Evolutionary conservation across 306 rosid species (phyloP).

Genomic region (Hippophae rhamnoides): DNA sequence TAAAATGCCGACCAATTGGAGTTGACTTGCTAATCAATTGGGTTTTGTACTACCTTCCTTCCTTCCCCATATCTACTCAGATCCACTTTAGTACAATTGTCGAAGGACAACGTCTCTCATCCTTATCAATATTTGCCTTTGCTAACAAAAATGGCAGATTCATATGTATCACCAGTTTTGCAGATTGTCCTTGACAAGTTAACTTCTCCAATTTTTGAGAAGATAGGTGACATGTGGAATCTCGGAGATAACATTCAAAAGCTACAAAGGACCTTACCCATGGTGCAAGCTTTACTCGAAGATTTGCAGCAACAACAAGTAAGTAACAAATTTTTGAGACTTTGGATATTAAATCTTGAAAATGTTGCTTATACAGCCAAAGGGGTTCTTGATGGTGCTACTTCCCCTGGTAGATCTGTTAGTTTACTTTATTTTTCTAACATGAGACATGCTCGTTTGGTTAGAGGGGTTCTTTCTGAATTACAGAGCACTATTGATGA

Average conservation of each 20-base stretch:
- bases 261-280: neutral
- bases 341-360: constrained; percentile 2
- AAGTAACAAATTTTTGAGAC: no score
- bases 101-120: no score
- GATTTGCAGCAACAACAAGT: neutral
- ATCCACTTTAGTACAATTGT: no score
- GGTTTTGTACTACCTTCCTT: no score
- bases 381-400: neutral
- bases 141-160: no score
- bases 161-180: neutral
- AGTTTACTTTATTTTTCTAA: neutral
- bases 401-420: neutral
- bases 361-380: neutral
- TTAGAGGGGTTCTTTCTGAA: neutral
- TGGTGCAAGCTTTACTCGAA: neutral
- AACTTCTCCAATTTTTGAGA: neutral
- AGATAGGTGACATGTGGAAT: neutral
- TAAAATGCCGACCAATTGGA: no score
- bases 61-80: no score
- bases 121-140: no score
- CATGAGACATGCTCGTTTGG: neutral
- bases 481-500: neutral
- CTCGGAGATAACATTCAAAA: constrained; percentile 1
- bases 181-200: neutral
- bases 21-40: no score